Evolutionary conservation across 2,329 filamentous ascomycete genomes (phyloP).

Genomic region (Cercospora nicotianae): DNA sequence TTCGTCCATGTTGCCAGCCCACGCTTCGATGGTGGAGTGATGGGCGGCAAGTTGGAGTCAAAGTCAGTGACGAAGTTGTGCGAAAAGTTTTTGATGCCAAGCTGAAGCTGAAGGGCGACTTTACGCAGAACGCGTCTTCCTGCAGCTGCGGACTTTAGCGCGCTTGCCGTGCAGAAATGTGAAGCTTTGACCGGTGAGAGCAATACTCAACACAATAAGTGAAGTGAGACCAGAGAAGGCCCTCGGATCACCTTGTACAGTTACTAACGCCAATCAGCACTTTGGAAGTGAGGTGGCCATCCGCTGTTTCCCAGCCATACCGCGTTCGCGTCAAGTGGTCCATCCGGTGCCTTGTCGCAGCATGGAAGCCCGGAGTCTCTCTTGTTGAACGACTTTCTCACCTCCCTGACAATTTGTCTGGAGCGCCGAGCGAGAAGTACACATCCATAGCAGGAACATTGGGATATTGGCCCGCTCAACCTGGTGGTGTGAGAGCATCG

Average conservation of each 20-base stretch:
- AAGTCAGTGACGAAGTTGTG: neutral
- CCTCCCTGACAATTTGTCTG: neutral
- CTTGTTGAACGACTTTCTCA: too few relatives aligned
- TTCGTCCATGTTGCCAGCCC: too few relatives aligned
- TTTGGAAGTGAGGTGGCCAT: neutral
- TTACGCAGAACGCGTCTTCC: neutral
- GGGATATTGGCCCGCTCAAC: neutral
- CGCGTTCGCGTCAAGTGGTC: neutral
- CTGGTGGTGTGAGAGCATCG: neutral
- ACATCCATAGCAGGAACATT: neutral
- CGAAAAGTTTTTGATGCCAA: neutral
- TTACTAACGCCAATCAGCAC: neutral
- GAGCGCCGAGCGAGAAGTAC: neutral
- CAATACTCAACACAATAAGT: neutral
- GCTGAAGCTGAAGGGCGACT: neutral
- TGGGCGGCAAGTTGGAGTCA: neutral
- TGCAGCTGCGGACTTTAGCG: neutral
- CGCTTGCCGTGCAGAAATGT: conserved; percentile 1
- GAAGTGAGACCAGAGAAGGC: neutral
- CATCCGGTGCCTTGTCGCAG: neutral
- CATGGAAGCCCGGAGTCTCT: neutral
- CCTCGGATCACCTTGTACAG: neutral
- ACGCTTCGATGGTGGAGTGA: neutral
- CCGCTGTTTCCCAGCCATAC: neutral
- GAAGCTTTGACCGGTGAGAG: neutral